Conservation (phyloP, 257 asterid species). For the Datura wrightii region DNA sequence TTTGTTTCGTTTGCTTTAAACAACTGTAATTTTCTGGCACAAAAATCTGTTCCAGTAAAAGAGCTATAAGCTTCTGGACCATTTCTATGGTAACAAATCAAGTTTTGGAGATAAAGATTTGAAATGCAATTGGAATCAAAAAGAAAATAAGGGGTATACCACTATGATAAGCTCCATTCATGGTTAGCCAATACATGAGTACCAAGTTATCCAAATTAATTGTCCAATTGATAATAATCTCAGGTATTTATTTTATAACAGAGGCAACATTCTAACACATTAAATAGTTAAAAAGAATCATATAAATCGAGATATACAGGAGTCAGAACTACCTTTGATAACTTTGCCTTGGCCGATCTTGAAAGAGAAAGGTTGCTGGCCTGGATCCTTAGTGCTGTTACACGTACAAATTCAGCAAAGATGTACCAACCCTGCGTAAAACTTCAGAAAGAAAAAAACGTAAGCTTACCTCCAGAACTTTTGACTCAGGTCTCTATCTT, state of each 20-base stretch:
- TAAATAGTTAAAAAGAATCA: background rate
- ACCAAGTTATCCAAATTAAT: background rate
- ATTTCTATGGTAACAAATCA: background rate
- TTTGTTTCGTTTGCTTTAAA: background rate
- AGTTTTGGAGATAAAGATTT: background rate
- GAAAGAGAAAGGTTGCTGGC: slow-evolving; percentile 88
- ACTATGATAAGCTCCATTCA: background rate
- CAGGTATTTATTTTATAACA: background rate
- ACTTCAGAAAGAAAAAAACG: background rate
- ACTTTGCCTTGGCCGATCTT: slow-evolving; percentile 83
- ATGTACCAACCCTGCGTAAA: slow-evolving; percentile 16
- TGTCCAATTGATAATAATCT: background rate
- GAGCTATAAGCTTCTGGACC: background rate
- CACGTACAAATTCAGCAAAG: slow-evolving; percentile 31
- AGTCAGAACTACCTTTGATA: slow-evolving; percentile 71
- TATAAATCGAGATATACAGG: background rate
- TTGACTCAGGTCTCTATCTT: slow-evolving; percentile 68
- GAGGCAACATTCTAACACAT: background rate
- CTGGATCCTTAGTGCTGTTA: slow-evolving; percentile 92
- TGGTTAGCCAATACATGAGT: background rate
- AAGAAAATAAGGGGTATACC: background rate
- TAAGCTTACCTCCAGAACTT: slow-evolving; percentile 85
- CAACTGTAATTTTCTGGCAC: background rate
- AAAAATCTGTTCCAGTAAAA: background rate
- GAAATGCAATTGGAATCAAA: background rate